These are phyloP conservation scores for Tuber melanosporum DNA, from an alignment of 495 filamentous ascomycete genomes.

Conservation along the genomic window DNA sequence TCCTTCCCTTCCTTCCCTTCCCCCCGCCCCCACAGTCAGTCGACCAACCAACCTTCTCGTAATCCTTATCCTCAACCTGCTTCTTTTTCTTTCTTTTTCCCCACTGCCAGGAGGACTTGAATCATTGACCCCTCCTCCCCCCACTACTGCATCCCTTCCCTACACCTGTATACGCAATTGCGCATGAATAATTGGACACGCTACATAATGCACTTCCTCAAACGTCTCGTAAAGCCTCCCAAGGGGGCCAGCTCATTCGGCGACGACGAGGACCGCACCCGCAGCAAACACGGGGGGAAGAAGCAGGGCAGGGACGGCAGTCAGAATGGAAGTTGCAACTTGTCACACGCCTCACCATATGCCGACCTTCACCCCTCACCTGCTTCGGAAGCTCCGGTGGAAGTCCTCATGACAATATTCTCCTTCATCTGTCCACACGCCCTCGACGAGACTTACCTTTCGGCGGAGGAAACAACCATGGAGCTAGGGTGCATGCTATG, in stretches of 20 bases:
- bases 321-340: conserved; percentile 7
- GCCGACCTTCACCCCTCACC: conserved; percentile 13
- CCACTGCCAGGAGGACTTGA: neutral
- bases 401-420: conserved; percentile 68
- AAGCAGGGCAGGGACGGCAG: neutral
- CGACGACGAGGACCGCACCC: neutral
- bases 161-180: neutral
- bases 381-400: conserved; percentile 51
- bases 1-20: neutral
- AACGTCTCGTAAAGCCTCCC: neutral
- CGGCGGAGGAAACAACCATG: conserved; percentile 72
- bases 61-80: neutral
- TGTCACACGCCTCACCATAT: conserved; percentile 8
- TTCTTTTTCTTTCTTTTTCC: neutral
- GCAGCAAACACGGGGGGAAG: neutral
- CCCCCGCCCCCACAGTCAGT: neutral
- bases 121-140: neutral
- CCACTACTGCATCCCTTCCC: neutral
- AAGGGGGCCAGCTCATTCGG: neutral
- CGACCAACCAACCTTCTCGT: neutral
- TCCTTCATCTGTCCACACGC: conserved; percentile 76
- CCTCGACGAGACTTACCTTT: conserved; percentile 66
- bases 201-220: neutral
- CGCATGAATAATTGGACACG: neutral
- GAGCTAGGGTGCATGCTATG: conserved; percentile 92